Base-by-base conservation (phyloP, 2,329 filamentous ascomycete genomes). In the Rutstroemia sp. region DNA sequence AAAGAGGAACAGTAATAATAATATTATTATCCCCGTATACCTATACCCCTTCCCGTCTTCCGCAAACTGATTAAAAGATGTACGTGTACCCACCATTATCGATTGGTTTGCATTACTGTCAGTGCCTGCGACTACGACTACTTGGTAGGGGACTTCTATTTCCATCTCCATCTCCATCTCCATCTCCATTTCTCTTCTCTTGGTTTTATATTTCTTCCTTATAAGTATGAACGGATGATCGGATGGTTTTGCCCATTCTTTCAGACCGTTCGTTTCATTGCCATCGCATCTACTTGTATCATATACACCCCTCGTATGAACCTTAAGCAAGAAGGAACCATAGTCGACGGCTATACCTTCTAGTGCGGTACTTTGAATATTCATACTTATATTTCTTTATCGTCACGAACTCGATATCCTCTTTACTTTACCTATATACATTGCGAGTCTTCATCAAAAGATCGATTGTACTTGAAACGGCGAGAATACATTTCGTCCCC, bases 201-300 rank as follows among this genome's bases (percentile, higher is more conserved):
- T 9, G 9, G 16, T 16, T 10, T 3, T 39, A 19, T 16, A 16
- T 23, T 12, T 49, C 38, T 25, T 27, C 48, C 38, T 27, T 54
- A 54, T 49, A 54, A 54, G 51, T 48, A 54, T 54, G 44, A 30
- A 23, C 23, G 23, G 23, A 23, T 23, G 23, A 23, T 30, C 27
- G 27, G 23, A 41, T 54, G 51, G 19, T 27, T 39, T n/a, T 14
- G 44, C 2, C 38, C 30, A 17, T 48, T 39, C 51, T 23, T 23
- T 23, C 23, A 23, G 23, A 23, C 23, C 23, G 23, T 23, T 23
- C 23, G 23, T 23, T 23, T 5, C 23, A 23, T 23, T 23, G 38
- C 46, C 37, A n/a, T 17, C 27, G 39, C 27, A 30, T 41, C 38
- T 7, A 14, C 17, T 41, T 41, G 14, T 41, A 10, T 30, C 27